Percentiles rank a stretch among this genome's conserved stretches.
phyloP scores from a whole-genome alignment of 2,329 filamentous ascomycete genomes.

The Curvularia eragrostidis region DNA sequence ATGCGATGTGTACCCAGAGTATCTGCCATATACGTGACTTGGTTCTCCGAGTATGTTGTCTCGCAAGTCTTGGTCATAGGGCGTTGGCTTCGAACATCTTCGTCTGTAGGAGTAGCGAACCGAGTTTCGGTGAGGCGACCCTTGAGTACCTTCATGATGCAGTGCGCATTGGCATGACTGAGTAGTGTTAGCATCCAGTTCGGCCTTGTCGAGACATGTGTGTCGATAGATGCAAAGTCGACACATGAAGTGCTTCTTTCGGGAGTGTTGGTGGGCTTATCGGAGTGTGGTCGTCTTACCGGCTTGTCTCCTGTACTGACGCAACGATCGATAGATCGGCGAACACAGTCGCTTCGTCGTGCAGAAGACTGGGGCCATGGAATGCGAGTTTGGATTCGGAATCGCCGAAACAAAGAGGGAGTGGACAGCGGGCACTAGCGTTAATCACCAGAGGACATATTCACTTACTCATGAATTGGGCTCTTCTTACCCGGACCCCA shows the following conservation, averaged over 20 bases:
- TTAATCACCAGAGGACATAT: slow-evolving; percentile 20
- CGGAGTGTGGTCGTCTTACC: slow-evolving; percentile 31
- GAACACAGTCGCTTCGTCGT: slow-evolving; percentile 39
- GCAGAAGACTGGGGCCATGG: slow-evolving; percentile 30
- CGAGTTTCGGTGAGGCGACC: slow-evolving; percentile 82
- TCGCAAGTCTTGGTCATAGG: slow-evolving; percentile 71
- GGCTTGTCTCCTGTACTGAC: slow-evolving; percentile 35
- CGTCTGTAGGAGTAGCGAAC: slow-evolving; percentile 71
- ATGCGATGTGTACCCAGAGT: slow-evolving; percentile 84
- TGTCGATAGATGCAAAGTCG: not conserved
- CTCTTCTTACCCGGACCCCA: slow-evolving; percentile 86
- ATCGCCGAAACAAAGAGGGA: not conserved
- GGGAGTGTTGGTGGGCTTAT: not conserved
- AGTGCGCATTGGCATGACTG: slow-evolving; percentile 74
- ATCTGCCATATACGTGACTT: slow-evolving; percentile 91
- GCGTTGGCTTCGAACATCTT: slow-evolving; percentile 55
- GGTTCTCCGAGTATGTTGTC: slow-evolving; percentile 71
- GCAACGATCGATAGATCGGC: slow-evolving; percentile 40
- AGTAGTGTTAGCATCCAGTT: slow-evolving; percentile 3
- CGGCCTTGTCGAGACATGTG: not conserved
- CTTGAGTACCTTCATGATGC: slow-evolving; percentile 86
- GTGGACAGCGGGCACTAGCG: slow-evolving; percentile 16
- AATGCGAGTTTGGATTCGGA: not conserved
- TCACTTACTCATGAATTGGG: slow-evolving; percentile 75
- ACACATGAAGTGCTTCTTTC: not conserved